Evolutionary conservation across 495 filamentous ascomycete species (phyloP), one percentile per base, ranked within the genome.

Genomic region (Penicillium robsamsonii): DNA sequence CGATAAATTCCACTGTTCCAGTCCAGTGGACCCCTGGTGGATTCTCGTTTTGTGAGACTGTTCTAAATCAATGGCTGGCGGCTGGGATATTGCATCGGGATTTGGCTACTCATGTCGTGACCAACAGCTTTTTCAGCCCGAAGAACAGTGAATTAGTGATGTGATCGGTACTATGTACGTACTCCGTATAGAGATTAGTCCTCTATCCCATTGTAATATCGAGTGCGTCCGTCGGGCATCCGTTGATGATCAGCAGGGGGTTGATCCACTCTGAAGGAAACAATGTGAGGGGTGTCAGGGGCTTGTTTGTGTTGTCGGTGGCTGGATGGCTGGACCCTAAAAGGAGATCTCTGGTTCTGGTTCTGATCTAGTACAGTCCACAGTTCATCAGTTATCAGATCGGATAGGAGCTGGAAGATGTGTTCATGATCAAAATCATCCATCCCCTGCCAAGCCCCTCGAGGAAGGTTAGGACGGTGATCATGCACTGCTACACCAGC

Each of bases 201-300:
- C 40, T 37, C 43, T 38, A 41, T 40, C 7, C 38, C 54, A 55
- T 35, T 57, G 50, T 35, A 15, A 57, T 40, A 30, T 50, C 45
- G 45, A 25, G 18, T 18, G 35, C 8, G 46, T 48, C 51, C 42
- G 57, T 54, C 56, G 54, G 46, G 40, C 15, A 31, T 27, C 18
- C 17, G 29, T 9, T 25, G 24, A 42, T 33, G 62, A 64, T 64
- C 62, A 52, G 38, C 62, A 59, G 55, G 62, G 59, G 49, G 11
- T 22, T 40, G 55, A 46, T 10, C 47, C 56, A 57, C 53, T 48
- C 2, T 52, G 51, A 58, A 13, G 31, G 48, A 38, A 29, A 41
- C 35, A 49, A 57, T 56, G 53, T 8, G 53, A 60, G 53, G 58
- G 24, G 59, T 10, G 35, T 15, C 47, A 46, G 42, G 30, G 30